Percentiles rank a stretch among this genome's conserved stretches.
Evolutionary conservation across 306 rosid genomes (phyloP).

Genomic region (Malus asiatica): DNA sequence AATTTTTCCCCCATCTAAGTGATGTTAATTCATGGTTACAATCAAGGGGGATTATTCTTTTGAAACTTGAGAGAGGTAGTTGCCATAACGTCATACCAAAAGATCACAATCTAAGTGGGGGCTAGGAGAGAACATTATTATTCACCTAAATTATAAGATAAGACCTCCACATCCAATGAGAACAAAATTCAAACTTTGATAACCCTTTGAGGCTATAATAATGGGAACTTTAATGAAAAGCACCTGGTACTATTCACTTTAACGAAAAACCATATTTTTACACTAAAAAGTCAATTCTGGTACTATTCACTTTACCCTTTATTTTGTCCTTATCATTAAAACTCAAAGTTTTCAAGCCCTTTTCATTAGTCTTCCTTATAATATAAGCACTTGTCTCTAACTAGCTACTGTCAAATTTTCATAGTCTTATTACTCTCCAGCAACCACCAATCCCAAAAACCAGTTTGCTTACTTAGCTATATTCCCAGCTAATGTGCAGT

Average conservation of each 20-base stretch:
- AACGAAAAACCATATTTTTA: too few relatives aligned
- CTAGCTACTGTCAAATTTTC: background rate
- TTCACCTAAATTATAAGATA: conserved; percentile 3
- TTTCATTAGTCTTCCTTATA: too few relatives aligned
- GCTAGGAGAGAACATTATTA: conserved; percentile 2
- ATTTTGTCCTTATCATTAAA: too few relatives aligned
- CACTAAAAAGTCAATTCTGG: too few relatives aligned
- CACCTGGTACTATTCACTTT: too few relatives aligned
- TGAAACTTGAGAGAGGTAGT: background rate
- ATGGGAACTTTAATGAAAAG: too few relatives aligned
- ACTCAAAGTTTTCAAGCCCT: too few relatives aligned
- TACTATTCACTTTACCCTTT: too few relatives aligned
- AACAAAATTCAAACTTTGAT: conserved; percentile 9
- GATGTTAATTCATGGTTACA: background rate
- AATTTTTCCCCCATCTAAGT: background rate
- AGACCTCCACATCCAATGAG: conserved; percentile 2
- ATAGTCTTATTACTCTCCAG: background rate
- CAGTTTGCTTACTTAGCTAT: background rate
- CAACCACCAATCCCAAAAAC: background rate
- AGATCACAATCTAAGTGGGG: conserved; percentile 25
- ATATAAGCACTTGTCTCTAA: too few relatives aligned
- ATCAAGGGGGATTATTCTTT: background rate
- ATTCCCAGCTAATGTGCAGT: background rate
- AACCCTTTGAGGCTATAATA: background rate
- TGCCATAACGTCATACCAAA: background rate